Evolutionary conservation across 192 early-diverging fungal species (phyloP), one percentile per base, ranked within the genome.

Genomic region (Coemansia sp.): DNA sequence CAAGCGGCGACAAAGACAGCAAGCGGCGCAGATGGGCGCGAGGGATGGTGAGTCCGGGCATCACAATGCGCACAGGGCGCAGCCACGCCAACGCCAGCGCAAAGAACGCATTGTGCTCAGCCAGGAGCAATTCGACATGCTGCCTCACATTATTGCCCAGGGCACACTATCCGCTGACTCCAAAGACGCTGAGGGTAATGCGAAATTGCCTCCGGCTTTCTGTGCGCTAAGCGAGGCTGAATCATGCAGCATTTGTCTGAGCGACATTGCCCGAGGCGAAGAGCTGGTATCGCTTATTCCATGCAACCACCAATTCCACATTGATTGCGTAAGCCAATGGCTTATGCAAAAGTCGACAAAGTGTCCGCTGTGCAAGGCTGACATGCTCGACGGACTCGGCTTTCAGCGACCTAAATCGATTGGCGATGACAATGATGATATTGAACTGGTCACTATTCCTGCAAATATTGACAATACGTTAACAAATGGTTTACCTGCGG

Each of bases 361-460:
- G 38, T 78, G 76, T 58, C 71, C 76, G 38, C 63, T 73, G 2
- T 78, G 76, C 62, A 72, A 72, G 45, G 51, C 61, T 2, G 76
- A 78, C 22, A 59, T 69, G 59, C 49, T 63, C 13, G 67, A 66
- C 43, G 66, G 66, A 2, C 55, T 78, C 37, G 71, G 67, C 27
- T 24, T 75, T 3, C 48, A 38, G 11, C 41, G 22, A 4, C 51
- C 65, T 1, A 58, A 59, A 27, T 67, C 45, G 9, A 38, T 54
- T 49, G 35, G 19, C 10, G 32, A 51, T 11, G 54, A 72, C 18
- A 50, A 59, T n/a, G 66, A 68, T 12, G 66, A 57, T 3, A 54
- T 50, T 18, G 56, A 70, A 23, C n/a, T 56, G 18, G 62, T 43
- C 6, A 53, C 62, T 16, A 24, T 52, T 7, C 50, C 50, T 52